phyloP scores from a whole-genome alignment of 345 rosid genomes.

The Pistacia atlantica region DNA sequence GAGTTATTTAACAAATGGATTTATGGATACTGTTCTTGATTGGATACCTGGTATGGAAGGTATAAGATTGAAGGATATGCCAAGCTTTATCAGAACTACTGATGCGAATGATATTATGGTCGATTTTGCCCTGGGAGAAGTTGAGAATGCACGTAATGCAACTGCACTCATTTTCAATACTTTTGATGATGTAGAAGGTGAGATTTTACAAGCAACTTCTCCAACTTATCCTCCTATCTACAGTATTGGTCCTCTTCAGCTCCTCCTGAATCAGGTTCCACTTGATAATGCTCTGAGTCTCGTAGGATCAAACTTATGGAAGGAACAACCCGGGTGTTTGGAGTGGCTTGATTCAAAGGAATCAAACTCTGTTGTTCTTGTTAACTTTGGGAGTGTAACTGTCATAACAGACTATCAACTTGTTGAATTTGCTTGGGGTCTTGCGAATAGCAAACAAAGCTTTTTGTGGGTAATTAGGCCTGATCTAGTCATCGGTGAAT shows the following conservation, averaged over 20 bases:
- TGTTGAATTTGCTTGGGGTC: constrained; percentile 29
- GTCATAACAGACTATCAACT: constrained; percentile 21
- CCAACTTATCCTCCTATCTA: constrained; percentile 6
- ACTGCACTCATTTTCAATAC: constrained; percentile 28
- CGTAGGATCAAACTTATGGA: constrained; percentile 9
- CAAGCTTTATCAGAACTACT: constrained; percentile 26
- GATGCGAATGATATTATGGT: constrained; percentile 19
- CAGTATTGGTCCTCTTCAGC: constrained; percentile 21
- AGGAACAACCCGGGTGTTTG: background rate
- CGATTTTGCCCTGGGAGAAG: constrained; percentile 2
- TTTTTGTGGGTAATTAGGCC: constrained; percentile 36
- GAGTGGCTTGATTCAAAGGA: constrained; percentile 19
- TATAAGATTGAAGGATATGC: constrained; percentile 28
- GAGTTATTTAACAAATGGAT: too few species aligned
- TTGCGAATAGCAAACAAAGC: constrained; percentile 16
- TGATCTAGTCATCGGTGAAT: constrained; percentile 11
- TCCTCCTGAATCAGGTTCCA: background rate
- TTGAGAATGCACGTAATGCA: constrained; percentile 3
- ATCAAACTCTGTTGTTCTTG: constrained; percentile 10
- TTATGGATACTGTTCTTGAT: constrained; percentile 18
- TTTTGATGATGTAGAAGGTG: constrained; percentile 18
- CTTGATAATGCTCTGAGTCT: background rate
- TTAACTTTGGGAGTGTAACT: constrained; percentile 16
- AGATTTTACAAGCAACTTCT: constrained; percentile 21
- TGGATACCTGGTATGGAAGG: constrained; percentile 34